phyloP scores from a whole-genome alignment of 225 moss, liverwort and hornwort genomes.

The Sphagnum contortum region DNA sequence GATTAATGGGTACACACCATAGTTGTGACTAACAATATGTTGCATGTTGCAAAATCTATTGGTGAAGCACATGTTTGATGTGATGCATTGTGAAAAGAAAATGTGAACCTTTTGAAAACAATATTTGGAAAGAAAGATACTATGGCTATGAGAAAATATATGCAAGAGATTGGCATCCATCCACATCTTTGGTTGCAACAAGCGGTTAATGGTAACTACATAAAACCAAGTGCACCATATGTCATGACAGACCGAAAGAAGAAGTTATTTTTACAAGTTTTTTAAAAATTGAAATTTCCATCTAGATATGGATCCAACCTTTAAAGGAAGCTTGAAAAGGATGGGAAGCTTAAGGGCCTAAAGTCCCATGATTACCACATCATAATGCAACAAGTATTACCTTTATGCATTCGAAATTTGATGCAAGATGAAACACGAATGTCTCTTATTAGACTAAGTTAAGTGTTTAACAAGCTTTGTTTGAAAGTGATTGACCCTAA shows the following conservation, averaged over 20 bases:
- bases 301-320: neutral
- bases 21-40: too few relatives aligned
- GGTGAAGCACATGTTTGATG: too few relatives aligned
- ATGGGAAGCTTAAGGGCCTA: neutral
- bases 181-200: too few relatives aligned
- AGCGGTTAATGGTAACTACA: neutral
- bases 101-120: too few relatives aligned
- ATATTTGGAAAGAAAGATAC: too few relatives aligned
- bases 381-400: neutral
- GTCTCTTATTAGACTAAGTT: neutral
- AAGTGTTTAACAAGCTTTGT: neutral
- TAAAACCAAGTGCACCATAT: neutral
- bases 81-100: too few relatives aligned
- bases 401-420: neutral
- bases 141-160: too few relatives aligned
- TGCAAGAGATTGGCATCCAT: too few relatives aligned
- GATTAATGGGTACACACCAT: too few relatives aligned
- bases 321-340: neutral
- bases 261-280: neutral
- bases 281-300: neutral
- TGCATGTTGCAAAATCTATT: too few relatives aligned
- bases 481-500: neutral
- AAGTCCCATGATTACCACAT: slow-evolving; percentile 5
- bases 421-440: neutral
- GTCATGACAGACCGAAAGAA: neutral